Evolutionary conservation across 2,329 filamentous ascomycete genomes (phyloP), one percentile per base, ranked within the genome.

Genomic region (Clarireedia paspali): DNA sequence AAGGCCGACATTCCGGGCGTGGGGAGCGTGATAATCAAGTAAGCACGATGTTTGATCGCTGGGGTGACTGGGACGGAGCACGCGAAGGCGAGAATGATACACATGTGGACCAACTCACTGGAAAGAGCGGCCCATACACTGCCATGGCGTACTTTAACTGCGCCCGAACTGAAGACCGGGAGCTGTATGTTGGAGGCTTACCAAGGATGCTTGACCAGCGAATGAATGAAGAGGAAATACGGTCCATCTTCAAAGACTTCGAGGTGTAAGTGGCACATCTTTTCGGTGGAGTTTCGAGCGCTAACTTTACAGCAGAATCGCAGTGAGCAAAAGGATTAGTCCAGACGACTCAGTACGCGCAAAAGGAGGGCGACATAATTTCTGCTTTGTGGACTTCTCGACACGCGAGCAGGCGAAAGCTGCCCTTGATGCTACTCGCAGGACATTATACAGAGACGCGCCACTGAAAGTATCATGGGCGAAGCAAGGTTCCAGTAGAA

Each of bases 171-270:
- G 27, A 53, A 10, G 50, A 34, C 20, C 45, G 50, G 17, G 40
- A 38, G 10, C 30, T 53, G 6, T 14, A 17, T 38, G 20, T 53
- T 5, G 27, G 30, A 14, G 42, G 50, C 1, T 38, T 53, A 15
- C 50, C 42, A 9, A 47, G 50, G 30, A 53, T 47, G 42, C 42
- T 53, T 24, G 42, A 53, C 24, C 50, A 47, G 26, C 15, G 27
- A 4, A 44, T 26, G 15, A 53, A 53, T 15, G 27, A 53, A 17
- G 34, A 36, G 27, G 50, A 53, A 15, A 39, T 53, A 4, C 27
- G 50, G 20, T 26, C 30, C 9, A 47, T 53, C 6, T 53, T 53
- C 6, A 15, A 53, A 2, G 30, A 27, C 4, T 56, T 49, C 27
- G 1, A 26, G 27, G 17, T 53, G 50, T 53, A 38, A 38, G 50